Evolutionary conservation across 192 early-diverging fungal species (phyloP).

Genomic region (Gaertneriomyces semiglobifer): DNA sequence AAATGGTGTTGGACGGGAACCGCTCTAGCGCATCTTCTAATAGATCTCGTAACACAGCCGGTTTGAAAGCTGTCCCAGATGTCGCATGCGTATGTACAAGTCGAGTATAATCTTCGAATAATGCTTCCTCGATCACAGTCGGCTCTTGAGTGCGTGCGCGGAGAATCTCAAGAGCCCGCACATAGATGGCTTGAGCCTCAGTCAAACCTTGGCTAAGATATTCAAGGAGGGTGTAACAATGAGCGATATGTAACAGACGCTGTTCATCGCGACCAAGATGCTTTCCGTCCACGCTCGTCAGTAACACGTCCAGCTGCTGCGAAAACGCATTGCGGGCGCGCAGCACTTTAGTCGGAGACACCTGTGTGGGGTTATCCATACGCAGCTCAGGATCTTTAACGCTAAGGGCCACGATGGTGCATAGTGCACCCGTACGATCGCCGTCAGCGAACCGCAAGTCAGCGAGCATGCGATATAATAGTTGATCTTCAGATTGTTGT

Average conservation of each 20-base stretch:
- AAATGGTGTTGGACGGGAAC: constrained; percentile 56
- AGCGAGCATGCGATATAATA: constrained; percentile 32
- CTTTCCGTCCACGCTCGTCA: background rate
- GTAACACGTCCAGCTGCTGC: constrained; percentile 8
- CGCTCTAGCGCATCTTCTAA: constrained; percentile 41
- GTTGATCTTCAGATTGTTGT: constrained; percentile 27
- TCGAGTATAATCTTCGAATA: constrained; percentile 25
- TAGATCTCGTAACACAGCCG: constrained; percentile 41
- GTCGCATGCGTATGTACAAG: constrained; percentile 23
- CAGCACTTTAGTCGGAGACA: constrained; percentile 8
- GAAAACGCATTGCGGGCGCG: constrained; percentile 12
- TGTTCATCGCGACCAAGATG: background rate
- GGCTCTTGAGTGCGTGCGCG: background rate
- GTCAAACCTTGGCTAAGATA: constrained; percentile 24
- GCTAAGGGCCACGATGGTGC: constrained; percentile 21
- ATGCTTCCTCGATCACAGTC: constrained; percentile 21
- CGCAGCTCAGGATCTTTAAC: constrained; percentile 12
- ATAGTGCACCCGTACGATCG: constrained; percentile 10
- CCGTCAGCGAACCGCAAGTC: constrained; percentile 29
- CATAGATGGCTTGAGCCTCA: constrained; percentile 20
- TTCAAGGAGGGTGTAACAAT: constrained; percentile 25
- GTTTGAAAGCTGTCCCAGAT: constrained; percentile 36
- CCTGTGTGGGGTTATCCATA: background rate
- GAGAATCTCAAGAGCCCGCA: constrained; percentile 10
- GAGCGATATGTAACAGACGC: constrained; percentile 1